These are phyloP conservation scores for Gossypium gossypioides DNA, from an alignment of 441 rosid species.

Conservation along the genomic window DNA sequence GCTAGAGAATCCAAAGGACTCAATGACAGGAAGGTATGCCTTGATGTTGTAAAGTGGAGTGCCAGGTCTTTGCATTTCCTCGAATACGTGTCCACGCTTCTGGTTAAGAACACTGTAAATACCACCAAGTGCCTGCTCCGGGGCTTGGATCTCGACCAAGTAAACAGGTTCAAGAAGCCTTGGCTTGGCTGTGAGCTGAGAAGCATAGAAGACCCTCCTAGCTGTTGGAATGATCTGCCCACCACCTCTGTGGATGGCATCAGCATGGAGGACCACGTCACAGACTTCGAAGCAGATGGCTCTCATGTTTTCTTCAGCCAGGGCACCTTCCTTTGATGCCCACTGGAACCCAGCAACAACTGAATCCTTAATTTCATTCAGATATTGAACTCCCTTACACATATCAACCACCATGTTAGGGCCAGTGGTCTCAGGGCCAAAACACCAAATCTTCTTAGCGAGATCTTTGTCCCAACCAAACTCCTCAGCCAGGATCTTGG, in stretches of 20 bases:
- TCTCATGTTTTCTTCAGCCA: conserved; percentile 19
- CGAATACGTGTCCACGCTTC: conserved; percentile 18
- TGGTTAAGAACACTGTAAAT: conserved; percentile 18
- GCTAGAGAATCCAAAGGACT: conserved; percentile 16
- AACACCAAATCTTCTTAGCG: conserved; percentile 19
- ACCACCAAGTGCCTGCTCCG: conserved; percentile 17
- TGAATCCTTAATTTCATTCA: conserved; percentile 20
- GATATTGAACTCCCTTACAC: conserved; percentile 20
- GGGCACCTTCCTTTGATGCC: conserved; percentile 20
- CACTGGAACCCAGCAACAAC: conserved; percentile 20
- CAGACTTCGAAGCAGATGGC: conserved; percentile 17
- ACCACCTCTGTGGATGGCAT: conserved; percentile 20
- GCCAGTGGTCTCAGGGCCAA: conserved; percentile 18
- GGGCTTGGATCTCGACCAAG: conserved; percentile 20
- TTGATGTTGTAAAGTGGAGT: conserved; percentile 18
- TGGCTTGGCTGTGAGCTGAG: conserved; percentile 18
- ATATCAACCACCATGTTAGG: conserved; percentile 18
- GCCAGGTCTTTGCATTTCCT: conserved; percentile 18
- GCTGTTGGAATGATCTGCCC: conserved; percentile 21
- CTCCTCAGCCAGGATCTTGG: conserved; percentile 16
- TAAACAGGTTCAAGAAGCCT: conserved; percentile 20
- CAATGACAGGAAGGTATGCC: conserved; percentile 12
- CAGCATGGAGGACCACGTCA: conserved; percentile 19
- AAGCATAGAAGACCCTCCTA: conserved; percentile 16
- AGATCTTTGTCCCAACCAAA: conserved; percentile 18